Percentiles rank a stretch among this genome's conserved stretches.
These are phyloP conservation scores for Carex littledalei DNA, from an alignment of 176 grass and related monocot genomes.

Conservation along the genomic window DNA sequence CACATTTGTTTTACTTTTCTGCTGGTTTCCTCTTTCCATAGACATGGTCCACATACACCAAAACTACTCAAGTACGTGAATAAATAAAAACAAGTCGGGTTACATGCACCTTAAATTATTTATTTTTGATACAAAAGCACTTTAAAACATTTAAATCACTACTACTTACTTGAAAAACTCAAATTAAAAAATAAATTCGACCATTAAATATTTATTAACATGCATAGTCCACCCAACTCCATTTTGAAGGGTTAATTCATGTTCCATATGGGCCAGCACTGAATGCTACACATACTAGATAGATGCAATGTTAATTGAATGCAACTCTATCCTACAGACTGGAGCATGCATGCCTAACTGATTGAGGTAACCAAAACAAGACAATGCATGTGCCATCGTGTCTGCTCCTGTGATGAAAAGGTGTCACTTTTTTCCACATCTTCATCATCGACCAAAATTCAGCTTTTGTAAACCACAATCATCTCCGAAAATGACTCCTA, in stretches of 20 bases:
- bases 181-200: background rate
- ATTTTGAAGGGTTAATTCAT: background rate
- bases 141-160: background rate
- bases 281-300: constrained; percentile 5
- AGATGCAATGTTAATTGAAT: constrained; percentile 10
- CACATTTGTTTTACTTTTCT: no score
- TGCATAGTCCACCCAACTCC: background rate
- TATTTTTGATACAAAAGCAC: background rate
- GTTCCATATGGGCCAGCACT: constrained; percentile 1
- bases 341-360: constrained; percentile 17
- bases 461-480: constrained; percentile 14
- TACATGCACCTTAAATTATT: background rate
- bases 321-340: background rate
- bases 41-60: no score
- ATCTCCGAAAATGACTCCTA: constrained; percentile 11
- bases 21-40: no score
- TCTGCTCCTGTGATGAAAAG: constrained; percentile 2
- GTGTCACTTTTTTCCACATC: background rate
- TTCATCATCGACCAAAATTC: constrained; percentile 9
- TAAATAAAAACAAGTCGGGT: no score
- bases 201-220: background rate
- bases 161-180: background rate
- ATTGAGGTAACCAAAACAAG: background rate
- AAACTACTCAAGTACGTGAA: no score
- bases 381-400: constrained; percentile 14